Evolutionary conservation across 1,284 basidiomycete genomes (phyloP).

Genomic region (Cerrena zonata): DNA sequence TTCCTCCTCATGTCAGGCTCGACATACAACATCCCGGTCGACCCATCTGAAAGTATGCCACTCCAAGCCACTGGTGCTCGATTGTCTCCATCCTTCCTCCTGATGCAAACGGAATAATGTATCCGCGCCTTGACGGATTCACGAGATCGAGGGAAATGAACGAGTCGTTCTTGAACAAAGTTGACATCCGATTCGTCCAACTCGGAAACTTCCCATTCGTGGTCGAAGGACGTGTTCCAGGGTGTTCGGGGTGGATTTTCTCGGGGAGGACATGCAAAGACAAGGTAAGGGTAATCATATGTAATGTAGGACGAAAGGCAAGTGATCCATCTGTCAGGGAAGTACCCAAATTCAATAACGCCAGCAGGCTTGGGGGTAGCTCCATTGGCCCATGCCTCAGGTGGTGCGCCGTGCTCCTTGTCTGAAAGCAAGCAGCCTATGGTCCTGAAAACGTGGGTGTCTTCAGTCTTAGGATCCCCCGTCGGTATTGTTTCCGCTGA

Average conservation of each 20-base stretch:
- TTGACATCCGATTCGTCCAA: constrained; percentile 2
- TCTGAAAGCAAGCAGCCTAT: background rate
- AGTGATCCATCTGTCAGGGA: background rate
- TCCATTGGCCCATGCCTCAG: background rate
- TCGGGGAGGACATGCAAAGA: background rate
- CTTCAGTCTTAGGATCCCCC: background rate
- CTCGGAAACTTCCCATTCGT: background rate
- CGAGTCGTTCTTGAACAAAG: background rate
- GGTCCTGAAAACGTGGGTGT: background rate
- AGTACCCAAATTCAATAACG: background rate
- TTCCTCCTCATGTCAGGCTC: background rate
- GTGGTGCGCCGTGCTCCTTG: background rate
- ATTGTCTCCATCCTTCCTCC: background rate
- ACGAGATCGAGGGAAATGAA: constrained; percentile 2
- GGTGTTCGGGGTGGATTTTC: background rate
- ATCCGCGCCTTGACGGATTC: background rate
- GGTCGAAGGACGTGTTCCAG: background rate
- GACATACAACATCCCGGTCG: constrained; percentile 3
- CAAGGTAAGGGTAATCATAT: background rate
- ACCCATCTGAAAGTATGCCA: background rate
- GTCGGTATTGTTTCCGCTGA: background rate
- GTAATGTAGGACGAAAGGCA: background rate
- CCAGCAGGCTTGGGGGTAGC: background rate
- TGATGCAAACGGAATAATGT: constrained; percentile 4
- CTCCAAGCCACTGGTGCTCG: constrained; percentile 5